These are phyloP conservation scores for Fusarium sp. DNA, from an alignment of 2,329 filamentous ascomycete genomes.

Conservation along the genomic window DNA sequence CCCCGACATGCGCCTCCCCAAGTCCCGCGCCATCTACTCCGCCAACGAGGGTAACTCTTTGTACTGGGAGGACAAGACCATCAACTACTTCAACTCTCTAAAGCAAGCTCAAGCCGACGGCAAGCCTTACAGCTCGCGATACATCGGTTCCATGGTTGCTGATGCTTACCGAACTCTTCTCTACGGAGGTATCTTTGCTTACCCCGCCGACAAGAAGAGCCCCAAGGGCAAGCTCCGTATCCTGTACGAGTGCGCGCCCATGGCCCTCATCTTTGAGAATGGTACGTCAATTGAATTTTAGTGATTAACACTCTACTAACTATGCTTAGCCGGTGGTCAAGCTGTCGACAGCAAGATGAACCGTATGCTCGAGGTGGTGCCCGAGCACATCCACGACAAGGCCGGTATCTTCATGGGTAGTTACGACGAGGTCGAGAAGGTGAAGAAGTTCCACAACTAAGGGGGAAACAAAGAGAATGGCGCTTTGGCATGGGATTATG, in stretches of 20 bases:
- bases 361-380: slow-evolving; percentile 88
- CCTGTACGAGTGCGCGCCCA: slow-evolving; percentile 97
- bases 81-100: slow-evolving; percentile 87
- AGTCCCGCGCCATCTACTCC: slow-evolving; percentile 87
- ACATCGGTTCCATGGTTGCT: slow-evolving; percentile 98
- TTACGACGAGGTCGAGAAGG: slow-evolving; percentile 94
- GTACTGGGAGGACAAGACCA: slow-evolving; percentile 92
- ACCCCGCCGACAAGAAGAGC: slow-evolving; percentile 97
- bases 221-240: slow-evolving; percentile 98
- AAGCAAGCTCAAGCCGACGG: slow-evolving; percentile 79
- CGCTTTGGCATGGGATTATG: slow-evolving; percentile 28
- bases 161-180: slow-evolving; percentile 95
- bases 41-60: slow-evolving; percentile 98
- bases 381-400: slow-evolving; percentile 92
- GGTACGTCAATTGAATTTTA: slow-evolving; percentile 64
- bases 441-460: slow-evolving; percentile 78
- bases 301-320: slow-evolving; percentile 40
- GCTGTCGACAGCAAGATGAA: slow-evolving; percentile 92
- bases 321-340: slow-evolving; percentile 79
- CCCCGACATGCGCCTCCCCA: slow-evolving; percentile 90
- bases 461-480: neutral
- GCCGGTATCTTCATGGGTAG: slow-evolving; percentile 97
- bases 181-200: slow-evolving; percentile 97
- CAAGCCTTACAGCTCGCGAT: slow-evolving; percentile 94
- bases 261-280: slow-evolving; percentile 99